Evolutionary conservation across 306 rosid species (phyloP).

Genomic region (Datisca glomerata): DNA sequence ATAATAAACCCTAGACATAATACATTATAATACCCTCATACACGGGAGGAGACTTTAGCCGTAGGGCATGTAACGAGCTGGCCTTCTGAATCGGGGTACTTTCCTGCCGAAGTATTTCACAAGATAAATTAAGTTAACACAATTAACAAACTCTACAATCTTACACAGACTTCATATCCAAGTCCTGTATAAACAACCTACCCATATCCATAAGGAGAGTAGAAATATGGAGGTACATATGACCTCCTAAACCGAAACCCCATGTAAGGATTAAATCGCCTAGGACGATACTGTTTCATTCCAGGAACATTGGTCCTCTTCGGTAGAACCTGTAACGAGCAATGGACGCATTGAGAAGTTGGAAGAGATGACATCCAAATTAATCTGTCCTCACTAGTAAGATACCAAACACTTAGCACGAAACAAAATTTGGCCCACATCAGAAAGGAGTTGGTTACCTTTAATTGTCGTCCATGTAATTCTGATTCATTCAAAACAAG

Average conservation of each 20-base stretch:
- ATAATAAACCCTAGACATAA: no score
- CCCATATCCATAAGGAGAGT: conserved; percentile 89
- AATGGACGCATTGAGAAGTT: no score
- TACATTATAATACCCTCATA: background rate
- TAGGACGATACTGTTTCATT: conserved; percentile 77
- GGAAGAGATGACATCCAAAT: no score
- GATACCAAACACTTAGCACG: no score
- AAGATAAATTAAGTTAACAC: background rate
- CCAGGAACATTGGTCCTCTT: conserved; percentile 97
- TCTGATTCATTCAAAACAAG: conserved; percentile 63
- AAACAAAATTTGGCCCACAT: no score
- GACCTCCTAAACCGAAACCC: conserved; percentile 75
- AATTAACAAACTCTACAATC: conserved; percentile 8
- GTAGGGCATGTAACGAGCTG: conserved; percentile 75
- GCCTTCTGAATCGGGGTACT: conserved; percentile 70
- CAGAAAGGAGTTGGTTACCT: no score
- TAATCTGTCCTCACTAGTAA: no score
- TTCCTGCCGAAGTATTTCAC: conserved; percentile 40
- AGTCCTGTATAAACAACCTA: conserved; percentile 20
- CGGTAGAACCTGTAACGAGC: conserved; percentile 53
- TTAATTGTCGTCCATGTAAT: conserved; percentile 82
- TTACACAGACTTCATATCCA: background rate
- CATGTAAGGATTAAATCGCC: conserved; percentile 67
- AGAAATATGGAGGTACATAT: conserved; percentile 61
- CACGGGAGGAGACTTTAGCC: conserved; percentile 22